Percentiles rank a stretch among this genome's conserved stretches.
These are phyloP conservation scores for Coprinopsis marcescibilis DNA, from an alignment of 768 basidiomycete genomes.

Conservation along the genomic window DNA sequence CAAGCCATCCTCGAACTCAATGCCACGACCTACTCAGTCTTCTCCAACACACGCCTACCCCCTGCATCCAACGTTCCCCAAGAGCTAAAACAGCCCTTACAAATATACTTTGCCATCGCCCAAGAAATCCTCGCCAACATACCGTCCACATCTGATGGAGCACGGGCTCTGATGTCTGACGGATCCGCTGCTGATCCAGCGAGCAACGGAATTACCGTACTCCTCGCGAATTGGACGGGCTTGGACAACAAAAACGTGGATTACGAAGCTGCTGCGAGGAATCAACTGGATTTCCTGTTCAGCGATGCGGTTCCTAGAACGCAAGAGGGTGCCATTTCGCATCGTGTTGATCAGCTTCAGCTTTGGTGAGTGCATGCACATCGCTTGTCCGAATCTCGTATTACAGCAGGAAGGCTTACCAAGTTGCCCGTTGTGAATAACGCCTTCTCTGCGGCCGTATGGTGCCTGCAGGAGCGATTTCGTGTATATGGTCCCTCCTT, in stretches of 20 bases:
- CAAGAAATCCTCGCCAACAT: slow-evolving; percentile 38
- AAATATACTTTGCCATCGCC: slow-evolving; percentile 54
- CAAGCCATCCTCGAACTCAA: slow-evolving; percentile 44
- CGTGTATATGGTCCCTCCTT: slow-evolving; percentile 83
- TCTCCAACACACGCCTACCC: slow-evolving; percentile 31
- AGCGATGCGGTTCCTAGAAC: slow-evolving; percentile 51
- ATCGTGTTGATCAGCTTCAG: slow-evolving; percentile 62
- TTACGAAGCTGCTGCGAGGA: slow-evolving; percentile 58
- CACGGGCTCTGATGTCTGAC: slow-evolving; percentile 51
- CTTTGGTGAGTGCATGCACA: slow-evolving; percentile 50
- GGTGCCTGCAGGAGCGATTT: slow-evolving; percentile 57
- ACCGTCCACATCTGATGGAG: not conserved
- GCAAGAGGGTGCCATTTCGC: slow-evolving; percentile 75
- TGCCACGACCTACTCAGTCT: slow-evolving; percentile 41
- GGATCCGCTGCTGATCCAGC: slow-evolving; percentile 75
- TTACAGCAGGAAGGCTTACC: too few species aligned
- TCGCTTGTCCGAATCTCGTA: not conserved
- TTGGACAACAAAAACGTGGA: slow-evolving; percentile 33
- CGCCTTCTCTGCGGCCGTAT: not conserved
- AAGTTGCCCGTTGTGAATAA: too few species aligned
- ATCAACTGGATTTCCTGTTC: slow-evolving; percentile 62
- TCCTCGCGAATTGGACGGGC: slow-evolving; percentile 52
- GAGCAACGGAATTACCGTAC: slow-evolving; percentile 62
- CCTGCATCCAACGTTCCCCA: slow-evolving; percentile 23
- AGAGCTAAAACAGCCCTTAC: slow-evolving; percentile 31